These are phyloP conservation scores for Lentinus tigrinus DNA, from an alignment of 768 basidiomycete genomes.

Conservation along the genomic window DNA sequence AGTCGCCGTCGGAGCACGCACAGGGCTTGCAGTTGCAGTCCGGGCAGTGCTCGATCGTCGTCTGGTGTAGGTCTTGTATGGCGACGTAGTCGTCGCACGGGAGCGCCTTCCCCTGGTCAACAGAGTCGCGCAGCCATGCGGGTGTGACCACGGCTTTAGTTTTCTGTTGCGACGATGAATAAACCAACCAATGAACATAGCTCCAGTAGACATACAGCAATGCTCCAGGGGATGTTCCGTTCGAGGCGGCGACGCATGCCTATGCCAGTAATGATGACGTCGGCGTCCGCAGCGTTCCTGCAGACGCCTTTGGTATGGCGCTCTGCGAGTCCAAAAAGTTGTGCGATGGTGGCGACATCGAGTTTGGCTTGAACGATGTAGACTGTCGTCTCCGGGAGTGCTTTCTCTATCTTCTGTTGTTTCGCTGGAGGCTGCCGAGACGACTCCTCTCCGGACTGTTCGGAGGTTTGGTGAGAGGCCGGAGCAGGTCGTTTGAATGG, in stretches of 20 bases:
- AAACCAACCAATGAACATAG: not conserved
- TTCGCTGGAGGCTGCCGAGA: slow-evolving; percentile 13
- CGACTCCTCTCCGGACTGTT: slow-evolving; percentile 9
- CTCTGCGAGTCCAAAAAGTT: slow-evolving; percentile 30
- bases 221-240: slow-evolving; percentile 62
- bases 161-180: slow-evolving; percentile 38
- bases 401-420: slow-evolving; percentile 13
- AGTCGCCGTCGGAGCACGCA: slow-evolving; percentile 22
- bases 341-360: slow-evolving; percentile 22
- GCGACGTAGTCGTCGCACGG: slow-evolving; percentile 60
- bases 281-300: slow-evolving; percentile 45
- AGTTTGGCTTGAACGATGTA: slow-evolving; percentile 33
- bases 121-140: slow-evolving; percentile 66
- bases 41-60: slow-evolving; percentile 46
- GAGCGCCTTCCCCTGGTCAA: slow-evolving; percentile 40
- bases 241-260: slow-evolving; percentile 67
- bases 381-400: slow-evolving; percentile 17
- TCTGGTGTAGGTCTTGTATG: slow-evolving; percentile 46
- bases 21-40: slow-evolving; percentile 30
- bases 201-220: slow-evolving; percentile 46
- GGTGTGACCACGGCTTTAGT: slow-evolving; percentile 69
- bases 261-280: slow-evolving; percentile 66
- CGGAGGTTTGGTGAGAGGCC: not conserved
- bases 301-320: slow-evolving; percentile 34
- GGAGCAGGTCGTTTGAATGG: slow-evolving; percentile 26